Evolutionary conservation across 495 filamentous ascomycete species (phyloP).

Genomic region (Cercophora sp.): DNA sequence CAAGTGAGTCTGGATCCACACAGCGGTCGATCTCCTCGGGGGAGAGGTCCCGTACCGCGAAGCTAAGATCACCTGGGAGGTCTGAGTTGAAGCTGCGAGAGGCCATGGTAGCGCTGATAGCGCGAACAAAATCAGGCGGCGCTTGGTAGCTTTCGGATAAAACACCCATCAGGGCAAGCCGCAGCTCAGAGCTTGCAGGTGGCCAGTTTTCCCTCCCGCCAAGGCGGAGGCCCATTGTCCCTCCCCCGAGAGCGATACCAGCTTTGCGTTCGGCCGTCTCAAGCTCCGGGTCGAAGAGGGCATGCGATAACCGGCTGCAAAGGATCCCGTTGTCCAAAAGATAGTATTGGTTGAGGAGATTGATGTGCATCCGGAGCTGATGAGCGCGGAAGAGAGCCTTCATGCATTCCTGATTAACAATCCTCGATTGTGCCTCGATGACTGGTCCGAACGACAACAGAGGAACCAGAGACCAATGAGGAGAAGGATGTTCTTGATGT

Average conservation of each 20-base stretch:
- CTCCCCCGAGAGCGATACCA: conserved; percentile 64
- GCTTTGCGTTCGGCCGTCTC: conserved; percentile 68
- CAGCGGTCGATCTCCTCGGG: conserved; percentile 71
- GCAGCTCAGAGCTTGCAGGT: conserved; percentile 85
- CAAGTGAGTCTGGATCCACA: conserved; percentile 72
- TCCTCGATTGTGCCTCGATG: conserved; percentile 64
- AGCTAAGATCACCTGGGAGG: conserved; percentile 78
- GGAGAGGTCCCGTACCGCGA: conserved; percentile 77
- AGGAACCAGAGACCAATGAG: conserved; percentile 67
- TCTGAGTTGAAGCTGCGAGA: conserved; percentile 40
- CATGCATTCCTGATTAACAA: conserved; percentile 74
- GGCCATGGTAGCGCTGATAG: not conserved
- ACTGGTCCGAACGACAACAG: conserved; percentile 72
- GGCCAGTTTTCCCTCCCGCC: conserved; percentile 80
- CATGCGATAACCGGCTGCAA: conserved; percentile 68
- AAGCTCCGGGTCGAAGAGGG: conserved; percentile 84
- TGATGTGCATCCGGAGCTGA: conserved; percentile 68
- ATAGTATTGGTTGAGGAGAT: conserved; percentile 73
- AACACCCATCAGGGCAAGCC: conserved; percentile 81
- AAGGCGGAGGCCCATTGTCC: conserved; percentile 74
- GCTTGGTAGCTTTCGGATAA: conserved; percentile 67
- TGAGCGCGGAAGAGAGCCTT: conserved; percentile 76
- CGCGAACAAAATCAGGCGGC: not conserved
- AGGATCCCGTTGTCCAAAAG: conserved; percentile 83
- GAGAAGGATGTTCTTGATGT: conserved; percentile 46